A percentile compares a stretch with the other conserved stretches of the same genome.
phyloP scores from a whole-genome alignment of 2,329 filamentous ascomycete genomes.

The Ophiostoma novo-ulmi region DNA sequence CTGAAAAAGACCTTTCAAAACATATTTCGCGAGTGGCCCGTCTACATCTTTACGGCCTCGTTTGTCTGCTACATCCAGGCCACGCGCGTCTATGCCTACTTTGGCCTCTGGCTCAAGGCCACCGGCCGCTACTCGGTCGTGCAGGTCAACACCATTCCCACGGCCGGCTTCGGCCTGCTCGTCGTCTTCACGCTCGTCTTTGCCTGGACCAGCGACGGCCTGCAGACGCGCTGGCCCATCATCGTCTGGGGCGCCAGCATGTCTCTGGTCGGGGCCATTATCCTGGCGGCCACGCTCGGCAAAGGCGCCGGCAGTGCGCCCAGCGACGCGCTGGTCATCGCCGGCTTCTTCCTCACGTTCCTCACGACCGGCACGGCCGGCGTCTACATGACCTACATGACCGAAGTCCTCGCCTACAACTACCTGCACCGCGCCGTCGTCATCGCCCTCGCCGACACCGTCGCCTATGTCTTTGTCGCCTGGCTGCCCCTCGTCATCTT shows the following conservation, averaged over 20 bases:
- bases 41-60: slow-evolving; percentile 24
- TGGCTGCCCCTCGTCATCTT: slow-evolving; percentile 26
- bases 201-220: slow-evolving; percentile 48
- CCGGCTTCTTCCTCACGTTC: slow-evolving; percentile 24
- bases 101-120: slow-evolving; percentile 29
- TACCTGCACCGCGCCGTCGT: slow-evolving; percentile 23
- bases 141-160: slow-evolving; percentile 46
- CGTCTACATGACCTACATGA: slow-evolving; percentile 25
- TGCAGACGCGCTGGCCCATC: slow-evolving; percentile 46
- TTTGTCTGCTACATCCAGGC: slow-evolving; percentile 25
- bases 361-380: slow-evolving; percentile 22
- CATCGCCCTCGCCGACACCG: slow-evolving; percentile 25
- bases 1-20: not conserved
- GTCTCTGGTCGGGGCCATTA: slow-evolving; percentile 12
- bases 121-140: slow-evolving; percentile 38
- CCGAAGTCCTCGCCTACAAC: slow-evolving; percentile 24
- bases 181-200: slow-evolving; percentile 45
- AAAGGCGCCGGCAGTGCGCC: not conserved
- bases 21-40: slow-evolving; percentile 21
- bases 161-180: slow-evolving; percentile 30
- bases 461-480: slow-evolving; percentile 23
- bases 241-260: slow-evolving; percentile 35
- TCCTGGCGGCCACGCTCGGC: not conserved
- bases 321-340: slow-evolving; percentile 20
- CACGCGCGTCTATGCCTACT: slow-evolving; percentile 26